These are phyloP conservation scores for Boletellus emodensis DNA, from an alignment of 768 basidiomycete genomes.

Conservation along the genomic window DNA sequence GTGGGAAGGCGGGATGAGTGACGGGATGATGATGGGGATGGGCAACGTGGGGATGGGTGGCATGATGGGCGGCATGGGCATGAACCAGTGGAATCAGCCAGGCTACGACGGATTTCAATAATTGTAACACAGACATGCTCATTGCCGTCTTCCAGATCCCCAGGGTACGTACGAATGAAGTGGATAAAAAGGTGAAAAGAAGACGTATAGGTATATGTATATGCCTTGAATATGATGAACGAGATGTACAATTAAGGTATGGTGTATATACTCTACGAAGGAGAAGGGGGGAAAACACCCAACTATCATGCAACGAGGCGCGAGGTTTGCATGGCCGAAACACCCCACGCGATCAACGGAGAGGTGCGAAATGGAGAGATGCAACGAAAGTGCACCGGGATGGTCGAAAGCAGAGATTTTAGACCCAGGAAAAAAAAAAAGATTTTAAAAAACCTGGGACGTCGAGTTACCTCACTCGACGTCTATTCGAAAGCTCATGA, in stretches of 20 bases:
- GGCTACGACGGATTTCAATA: constrained; percentile 32
- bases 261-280: constrained; percentile 46
- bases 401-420: constrained; percentile 1
- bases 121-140: background rate
- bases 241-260: constrained; percentile 26
- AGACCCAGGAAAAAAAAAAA: background rate
- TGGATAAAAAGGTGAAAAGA: background rate
- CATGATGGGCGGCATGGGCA: constrained; percentile 36
- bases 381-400: background rate
- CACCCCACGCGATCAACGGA: constrained; percentile 13
- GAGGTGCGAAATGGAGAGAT: constrained; percentile 5
- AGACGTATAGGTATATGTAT: constrained; percentile 23
- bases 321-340: background rate
- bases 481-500: constrained; percentile 70
- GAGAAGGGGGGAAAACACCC: constrained; percentile 10
- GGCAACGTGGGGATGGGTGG: constrained; percentile 13
- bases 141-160: background rate
- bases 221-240: constrained; percentile 22
- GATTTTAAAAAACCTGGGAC: too few relatives aligned
- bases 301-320: constrained; percentile 8
- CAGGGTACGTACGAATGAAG: constrained; percentile 4
- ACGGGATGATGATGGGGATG: constrained; percentile 44
- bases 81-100: constrained; percentile 37
- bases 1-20: constrained; percentile 37
- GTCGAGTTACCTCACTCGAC: constrained; percentile 18